These are phyloP conservation scores for Solanum pennellii DNA, from an alignment of 257 asterid genomes.

Conservation along the genomic window DNA sequence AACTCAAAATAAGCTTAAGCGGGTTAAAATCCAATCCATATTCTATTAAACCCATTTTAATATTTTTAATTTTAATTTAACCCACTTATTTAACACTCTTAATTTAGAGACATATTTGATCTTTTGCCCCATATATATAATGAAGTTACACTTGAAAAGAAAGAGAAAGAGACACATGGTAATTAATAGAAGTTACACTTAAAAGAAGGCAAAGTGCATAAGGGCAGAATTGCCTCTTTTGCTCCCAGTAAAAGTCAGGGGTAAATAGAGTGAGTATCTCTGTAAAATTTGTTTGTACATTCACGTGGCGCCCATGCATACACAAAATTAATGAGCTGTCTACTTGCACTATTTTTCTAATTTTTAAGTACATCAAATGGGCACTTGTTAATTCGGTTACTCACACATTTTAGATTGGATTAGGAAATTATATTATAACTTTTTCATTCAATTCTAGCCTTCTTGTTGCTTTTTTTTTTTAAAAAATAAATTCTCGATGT, in stretches of 20 bases:
- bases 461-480: no score
- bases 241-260: not conserved
- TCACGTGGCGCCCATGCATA: not conserved
- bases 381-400: not conserved
- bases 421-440: not conserved
- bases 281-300: not conserved
- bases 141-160: not conserved
- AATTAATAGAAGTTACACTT: not conserved
- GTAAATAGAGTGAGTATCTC: not conserved
- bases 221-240: not conserved
- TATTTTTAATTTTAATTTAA: no score
- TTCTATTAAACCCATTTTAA: no score
- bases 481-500: fast-evolving
- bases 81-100: fast-evolving
- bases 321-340: not conserved
- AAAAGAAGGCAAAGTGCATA: not conserved
- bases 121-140: no score
- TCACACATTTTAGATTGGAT: not conserved
- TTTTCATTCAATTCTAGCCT: not conserved
- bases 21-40: fast-evolving
- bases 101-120: no score
- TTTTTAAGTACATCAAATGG: not conserved
- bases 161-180: not conserved
- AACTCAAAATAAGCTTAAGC: no score
- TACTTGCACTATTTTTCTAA: not conserved